phyloP scores from a whole-genome alignment of 257 asterid genomes.

The Solanum piurae region DNA sequence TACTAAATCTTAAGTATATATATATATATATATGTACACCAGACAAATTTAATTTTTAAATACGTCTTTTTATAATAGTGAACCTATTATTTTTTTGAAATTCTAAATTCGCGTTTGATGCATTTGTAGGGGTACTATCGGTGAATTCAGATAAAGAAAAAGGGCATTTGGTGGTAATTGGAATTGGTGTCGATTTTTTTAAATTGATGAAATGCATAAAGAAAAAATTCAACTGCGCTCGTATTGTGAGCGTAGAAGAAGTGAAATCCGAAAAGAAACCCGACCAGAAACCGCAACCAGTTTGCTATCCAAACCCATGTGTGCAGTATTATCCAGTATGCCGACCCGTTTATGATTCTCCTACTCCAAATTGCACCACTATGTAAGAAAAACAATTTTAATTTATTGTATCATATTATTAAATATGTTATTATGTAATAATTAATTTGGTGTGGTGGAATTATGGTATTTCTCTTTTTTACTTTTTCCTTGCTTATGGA shows the following conservation, averaged over 20 bases:
- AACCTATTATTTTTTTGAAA: accelerated
- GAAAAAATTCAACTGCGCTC: constrained; percentile 16
- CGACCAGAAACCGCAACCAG: neutral
- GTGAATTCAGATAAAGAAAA: constrained; percentile 11
- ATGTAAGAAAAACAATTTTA: neutral
- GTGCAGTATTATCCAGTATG: neutral
- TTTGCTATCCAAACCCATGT: neutral
- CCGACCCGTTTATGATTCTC: neutral
- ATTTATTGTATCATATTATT: neutral
- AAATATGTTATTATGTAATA: neutral
- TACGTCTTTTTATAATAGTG: neutral
- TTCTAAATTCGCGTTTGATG: neutral
- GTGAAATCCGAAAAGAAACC: neutral
- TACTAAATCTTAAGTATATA: neutral
- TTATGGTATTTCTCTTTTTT: neutral
- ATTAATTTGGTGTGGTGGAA: neutral
- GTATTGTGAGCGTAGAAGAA: constrained; percentile 4
- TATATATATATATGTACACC: neutral
- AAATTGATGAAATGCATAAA: constrained; percentile 20
- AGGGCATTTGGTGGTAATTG: constrained; percentile 16
- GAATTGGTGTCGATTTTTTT: constrained; percentile 26
- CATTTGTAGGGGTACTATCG: constrained; percentile 13
- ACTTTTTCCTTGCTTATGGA: neutral
- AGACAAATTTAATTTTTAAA: neutral
- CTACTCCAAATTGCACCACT: neutral